These are phyloP conservation scores for Diddensiella caesifluorescens DNA, from an alignment of 805 yeast species.

Conservation along the genomic window DNA sequence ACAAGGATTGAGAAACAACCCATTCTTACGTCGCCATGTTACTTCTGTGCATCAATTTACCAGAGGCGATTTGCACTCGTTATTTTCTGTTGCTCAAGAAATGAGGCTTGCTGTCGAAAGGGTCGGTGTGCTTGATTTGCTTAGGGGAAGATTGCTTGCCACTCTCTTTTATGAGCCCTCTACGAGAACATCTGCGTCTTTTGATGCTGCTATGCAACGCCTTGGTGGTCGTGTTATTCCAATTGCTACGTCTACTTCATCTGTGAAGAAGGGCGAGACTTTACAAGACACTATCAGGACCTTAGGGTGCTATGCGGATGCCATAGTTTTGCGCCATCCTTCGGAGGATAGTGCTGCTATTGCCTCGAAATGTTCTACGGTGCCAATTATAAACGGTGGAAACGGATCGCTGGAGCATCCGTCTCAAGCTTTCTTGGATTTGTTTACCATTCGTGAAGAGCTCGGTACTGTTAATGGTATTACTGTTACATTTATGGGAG, in stretches of 20 bases:
- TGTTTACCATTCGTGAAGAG: constrained; percentile 98
- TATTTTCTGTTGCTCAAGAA: constrained; percentile 97
- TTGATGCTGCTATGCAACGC: constrained; percentile 99
- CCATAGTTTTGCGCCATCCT: constrained; percentile 95
- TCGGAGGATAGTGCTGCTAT: constrained; percentile 83
- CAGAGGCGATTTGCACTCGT: constrained; percentile 83
- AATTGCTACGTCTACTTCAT: constrained; percentile 78
- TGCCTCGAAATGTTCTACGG: constrained; percentile 95
- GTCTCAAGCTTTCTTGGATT: constrained; percentile 94
- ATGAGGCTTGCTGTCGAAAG: constrained; percentile 96
- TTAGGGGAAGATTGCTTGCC: constrained; percentile 85
- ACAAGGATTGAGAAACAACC: constrained; percentile 77
- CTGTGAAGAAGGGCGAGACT: constrained; percentile 97
- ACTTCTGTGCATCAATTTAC: constrained; percentile 82
- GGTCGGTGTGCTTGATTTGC: constrained; percentile 85
- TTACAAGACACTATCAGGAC: constrained; percentile 95
- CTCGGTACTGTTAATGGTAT: constrained; percentile 97
- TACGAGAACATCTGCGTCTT: constrained; percentile 93
- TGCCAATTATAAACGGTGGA: constrained; percentile 97
- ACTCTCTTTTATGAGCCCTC: constrained; percentile 98
- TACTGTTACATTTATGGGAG: constrained; percentile 98
- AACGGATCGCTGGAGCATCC: constrained; percentile 98
- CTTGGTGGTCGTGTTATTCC: constrained; percentile 96
- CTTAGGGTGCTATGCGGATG: constrained; percentile 93
- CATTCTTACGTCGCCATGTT: constrained; percentile 83